phyloP scores from a whole-genome alignment of 169 alveolate genomes.

The Ichthyophthirius multifiliis region DNA sequence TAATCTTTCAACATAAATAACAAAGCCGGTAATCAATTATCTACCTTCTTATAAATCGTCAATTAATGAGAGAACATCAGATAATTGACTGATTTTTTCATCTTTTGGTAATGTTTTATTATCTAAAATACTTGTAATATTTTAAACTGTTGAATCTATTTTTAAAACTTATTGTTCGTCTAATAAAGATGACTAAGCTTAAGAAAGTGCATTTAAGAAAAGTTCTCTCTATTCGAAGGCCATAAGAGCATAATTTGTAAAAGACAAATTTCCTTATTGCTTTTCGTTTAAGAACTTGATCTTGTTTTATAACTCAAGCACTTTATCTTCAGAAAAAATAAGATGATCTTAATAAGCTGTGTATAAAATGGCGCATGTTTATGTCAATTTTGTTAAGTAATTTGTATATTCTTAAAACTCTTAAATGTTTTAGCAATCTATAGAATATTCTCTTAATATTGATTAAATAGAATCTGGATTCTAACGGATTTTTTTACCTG shows the following conservation, averaged over 20 bases:
- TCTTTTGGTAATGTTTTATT: not conserved
- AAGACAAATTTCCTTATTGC: not conserved
- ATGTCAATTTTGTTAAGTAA: not conserved
- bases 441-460: not conserved
- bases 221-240: not conserved
- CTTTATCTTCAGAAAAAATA: slow-evolving; percentile 12
- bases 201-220: not conserved
- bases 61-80: not conserved
- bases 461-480: not conserved
- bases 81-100: not conserved
- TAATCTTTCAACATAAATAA: slow-evolving; percentile 13
- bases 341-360: not conserved
- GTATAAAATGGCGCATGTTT: not conserved
- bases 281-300: slow-evolving; percentile 5
- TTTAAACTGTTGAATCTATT: not conserved
- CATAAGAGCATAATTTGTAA: not conserved
- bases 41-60: not conserved
- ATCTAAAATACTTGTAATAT: not conserved
- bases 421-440: not conserved
- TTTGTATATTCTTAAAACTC: not conserved
- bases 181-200: not conserved
- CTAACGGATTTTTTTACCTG: not conserved
- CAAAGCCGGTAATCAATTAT: not conserved
- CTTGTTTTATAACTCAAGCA: not conserved
- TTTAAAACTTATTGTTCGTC: not conserved